These are phyloP conservation scores for Chaetomium tenue DNA, from an alignment of 495 filamentous ascomycete species.

Conservation along the genomic window DNA sequence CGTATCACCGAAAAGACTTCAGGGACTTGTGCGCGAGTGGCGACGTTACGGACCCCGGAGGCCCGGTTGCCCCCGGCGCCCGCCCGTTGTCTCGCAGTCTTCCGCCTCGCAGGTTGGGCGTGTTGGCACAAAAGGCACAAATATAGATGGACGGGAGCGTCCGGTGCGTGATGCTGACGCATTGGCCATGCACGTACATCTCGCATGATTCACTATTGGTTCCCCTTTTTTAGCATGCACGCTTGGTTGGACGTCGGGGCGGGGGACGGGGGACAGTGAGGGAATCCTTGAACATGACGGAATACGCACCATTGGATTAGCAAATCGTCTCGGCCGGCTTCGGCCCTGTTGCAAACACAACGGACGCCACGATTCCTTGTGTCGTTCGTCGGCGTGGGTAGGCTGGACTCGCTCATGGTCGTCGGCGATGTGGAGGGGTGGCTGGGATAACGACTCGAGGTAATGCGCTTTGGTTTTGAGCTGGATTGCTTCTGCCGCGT, in stretches of 20 bases:
- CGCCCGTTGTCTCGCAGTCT: conserved; percentile 58
- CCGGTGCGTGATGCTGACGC: conserved; percentile 67
- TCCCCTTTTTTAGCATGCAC: conserved; percentile 14
- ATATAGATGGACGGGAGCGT: conserved; percentile 71
- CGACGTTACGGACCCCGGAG: conserved; percentile 32
- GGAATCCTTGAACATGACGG: not conserved
- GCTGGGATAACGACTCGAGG: conserved; percentile 26
- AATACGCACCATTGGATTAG: conserved; percentile 79
- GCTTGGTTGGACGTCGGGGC: not conserved
- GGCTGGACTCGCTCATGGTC: conserved; percentile 63
- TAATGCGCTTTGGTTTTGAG: conserved; percentile 33
- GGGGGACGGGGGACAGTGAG: not conserved
- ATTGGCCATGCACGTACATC: conserved; percentile 79
- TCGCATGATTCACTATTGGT: conserved; percentile 72
- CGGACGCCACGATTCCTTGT: conserved; percentile 59
- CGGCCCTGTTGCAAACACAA: conserved; percentile 65
- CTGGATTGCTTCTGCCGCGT: conserved; percentile 54
- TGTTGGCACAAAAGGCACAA: conserved; percentile 76
- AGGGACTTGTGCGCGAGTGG: conserved; percentile 63
- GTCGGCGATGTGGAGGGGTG: conserved; percentile 56
- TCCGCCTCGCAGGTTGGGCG: conserved; percentile 64
- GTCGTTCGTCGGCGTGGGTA: conserved; percentile 65
- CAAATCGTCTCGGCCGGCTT: conserved; percentile 56
- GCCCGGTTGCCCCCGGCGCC: conserved; percentile 28
- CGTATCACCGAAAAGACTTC: conserved; percentile 50